Percentiles rank a stretch among this genome's conserved stretches.
phyloP scores from a whole-genome alignment of 169 alveolate species.

The Neospora caninum region DNA sequence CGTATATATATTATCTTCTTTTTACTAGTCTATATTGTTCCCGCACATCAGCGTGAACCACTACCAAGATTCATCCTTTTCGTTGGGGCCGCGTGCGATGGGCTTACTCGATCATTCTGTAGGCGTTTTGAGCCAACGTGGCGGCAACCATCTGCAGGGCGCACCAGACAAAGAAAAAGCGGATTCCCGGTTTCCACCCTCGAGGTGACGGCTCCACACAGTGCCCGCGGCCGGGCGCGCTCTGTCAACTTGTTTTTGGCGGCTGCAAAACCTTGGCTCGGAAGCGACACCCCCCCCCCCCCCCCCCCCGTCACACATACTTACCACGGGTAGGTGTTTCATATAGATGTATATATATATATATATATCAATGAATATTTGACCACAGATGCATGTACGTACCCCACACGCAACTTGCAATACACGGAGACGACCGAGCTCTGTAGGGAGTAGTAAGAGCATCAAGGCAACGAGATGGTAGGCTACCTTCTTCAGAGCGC shows the following conservation, averaged over 20 bases:
- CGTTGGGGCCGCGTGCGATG: background rate
- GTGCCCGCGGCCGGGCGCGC: too few relatives aligned
- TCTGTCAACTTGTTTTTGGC: too few relatives aligned
- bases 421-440: too few relatives aligned
- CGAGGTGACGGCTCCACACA: too few relatives aligned
- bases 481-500: too few relatives aligned
- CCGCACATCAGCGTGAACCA: background rate
- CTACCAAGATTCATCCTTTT: background rate
- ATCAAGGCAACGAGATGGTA: too few relatives aligned
- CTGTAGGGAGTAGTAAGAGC: too few relatives aligned
- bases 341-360: background rate
- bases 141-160: conserved; percentile 4
- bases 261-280: too few relatives aligned
- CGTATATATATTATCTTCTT: background rate
- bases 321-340: background rate
- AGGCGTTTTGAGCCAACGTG: conserved; percentile 21
- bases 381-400: background rate
- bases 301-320: too few relatives aligned
- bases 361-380: background rate
- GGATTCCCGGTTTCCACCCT: too few relatives aligned
- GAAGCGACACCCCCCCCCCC: background rate
- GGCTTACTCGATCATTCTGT: conserved; percentile 13
- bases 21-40: background rate
- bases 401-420: too few relatives aligned
- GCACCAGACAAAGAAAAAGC: too few relatives aligned